Evolutionary conservation across 2,329 filamentous ascomycete genomes (phyloP), one percentile per base, ranked within the genome.

Genomic region (Neonectria ditissima): DNA sequence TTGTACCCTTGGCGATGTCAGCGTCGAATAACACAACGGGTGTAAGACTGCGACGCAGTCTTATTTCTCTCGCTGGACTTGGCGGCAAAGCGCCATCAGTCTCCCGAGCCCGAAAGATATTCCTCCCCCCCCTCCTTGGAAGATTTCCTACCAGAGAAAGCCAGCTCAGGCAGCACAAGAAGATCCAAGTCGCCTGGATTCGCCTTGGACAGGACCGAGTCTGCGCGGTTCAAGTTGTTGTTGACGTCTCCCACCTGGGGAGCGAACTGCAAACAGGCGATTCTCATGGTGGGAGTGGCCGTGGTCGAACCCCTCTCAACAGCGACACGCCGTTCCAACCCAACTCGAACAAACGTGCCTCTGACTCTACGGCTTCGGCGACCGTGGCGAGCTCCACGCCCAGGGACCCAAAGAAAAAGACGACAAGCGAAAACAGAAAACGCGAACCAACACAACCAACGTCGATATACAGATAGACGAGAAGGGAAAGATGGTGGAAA

Each of bases 121-220:
- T 14, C 26, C 47, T n/a, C 16, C 26, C 16, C 14, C 13, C 26
- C 47, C 26, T 22, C 26, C 16, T 20, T 32, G n/a, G 26, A 48
- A 50, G 47, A 20, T 50, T 50, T 37, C 80, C 69, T 78, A 92
- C 90, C 90, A 61, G 88, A 85, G 73, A 95, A 93, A 1, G 92
- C 91, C 76, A 95, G 80, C 74, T 95, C 92, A 0, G 92, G 92
- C 0, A 95, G 79, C 0, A 95, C 87, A 0, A 96, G 81, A 30
- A 94, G 82, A 73, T 93, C 91, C 1, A 94, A 50, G n/a, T 84
- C 79, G 1, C 84, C 78, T 0, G 83, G 79, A 6, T 83, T 78
- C 0, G 86, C 84, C 26, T 74, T 81, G 18, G 78, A 82, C 11
- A 95, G 79, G 4, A 94, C 82, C 0, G 83, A 0, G 55, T 74